Base-by-base conservation (phyloP, 2,329 filamentous ascomycete species). In the Colletotrichum higginsianum region DNA sequence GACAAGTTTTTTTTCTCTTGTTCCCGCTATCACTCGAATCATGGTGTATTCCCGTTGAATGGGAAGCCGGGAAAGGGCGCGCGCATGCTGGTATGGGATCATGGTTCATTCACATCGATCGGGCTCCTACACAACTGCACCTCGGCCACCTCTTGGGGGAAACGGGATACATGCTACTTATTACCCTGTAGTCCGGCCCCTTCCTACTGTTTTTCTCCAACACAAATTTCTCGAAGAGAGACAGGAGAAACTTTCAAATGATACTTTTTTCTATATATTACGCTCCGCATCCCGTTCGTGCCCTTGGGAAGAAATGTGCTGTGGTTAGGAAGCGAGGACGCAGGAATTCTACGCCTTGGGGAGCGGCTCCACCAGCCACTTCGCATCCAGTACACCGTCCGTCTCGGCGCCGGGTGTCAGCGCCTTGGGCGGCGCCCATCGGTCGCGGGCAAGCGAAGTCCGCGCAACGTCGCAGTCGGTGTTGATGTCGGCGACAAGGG, bases 391-490 rank as follows among this genome's bases (percentile, higher is more conserved):
- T 56, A 71, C 68, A 5, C 81, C 80, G 60, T 78, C 76, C 30
- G 75, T 77, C 21, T 74, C 75, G 21, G 76, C 75, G 3, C 74
- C 75, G 6, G 66, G 71, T 26, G 67, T 49, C 47, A 71, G 42
- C 21, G 67, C 80, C 79, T 82, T 79, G 60, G 77, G 76, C 15
- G 86, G 85, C 61, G 80, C 82, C 89, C 87, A 99, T 30, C 81
- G 86, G 42, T 87, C 83, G 74, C 96, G 85, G 63, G 83, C 87
- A 78, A 99, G 83, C 83, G 94, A 96, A 77, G 86, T 84, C 75
- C 87, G 86, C 53, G 95, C 93, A 66, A 98, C 95, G 77, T 93
- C 89, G 78, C 96, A 97, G 85, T 98, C 96, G 75, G 92, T 89
- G 79, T 89, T 89, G 79, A 99, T 99, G 84, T 99, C 96, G 77